Evolutionary conservation across 2,329 filamentous ascomycete genomes (phyloP).

Genomic region (Fusarium graminum): DNA sequence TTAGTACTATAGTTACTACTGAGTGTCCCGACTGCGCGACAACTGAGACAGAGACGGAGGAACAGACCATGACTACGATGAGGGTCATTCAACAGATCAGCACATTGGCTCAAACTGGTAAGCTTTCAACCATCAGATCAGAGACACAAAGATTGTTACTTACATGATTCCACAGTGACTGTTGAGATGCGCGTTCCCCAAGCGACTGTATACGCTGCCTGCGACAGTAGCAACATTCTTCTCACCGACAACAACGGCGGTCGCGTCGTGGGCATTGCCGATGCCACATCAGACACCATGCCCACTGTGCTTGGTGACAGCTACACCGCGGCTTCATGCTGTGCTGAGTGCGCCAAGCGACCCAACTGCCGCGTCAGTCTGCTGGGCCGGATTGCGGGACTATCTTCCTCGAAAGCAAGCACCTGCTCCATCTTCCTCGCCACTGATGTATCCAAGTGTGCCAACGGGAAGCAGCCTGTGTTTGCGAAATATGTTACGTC

Average conservation of each 20-base stretch:
- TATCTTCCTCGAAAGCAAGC: not conserved
- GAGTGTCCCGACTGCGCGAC: not conserved
- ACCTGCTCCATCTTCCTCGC: not conserved
- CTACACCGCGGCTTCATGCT: not conserved
- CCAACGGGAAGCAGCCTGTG: not conserved
- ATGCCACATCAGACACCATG: not conserved
- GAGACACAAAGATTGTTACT: not conserved
- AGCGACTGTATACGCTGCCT: not conserved
- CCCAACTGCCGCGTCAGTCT: not conserved
- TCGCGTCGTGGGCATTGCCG: not conserved
- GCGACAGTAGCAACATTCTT: not conserved
- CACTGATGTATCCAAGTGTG: not conserved
- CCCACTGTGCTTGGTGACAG: not conserved
- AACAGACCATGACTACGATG: not conserved
- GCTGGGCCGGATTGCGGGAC: not conserved
- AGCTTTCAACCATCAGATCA: not conserved
- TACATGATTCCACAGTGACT: not conserved
- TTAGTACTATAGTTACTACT: not conserved
- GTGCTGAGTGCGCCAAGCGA: not conserved
- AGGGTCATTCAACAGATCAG: not conserved
- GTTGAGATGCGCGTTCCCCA: not conserved
- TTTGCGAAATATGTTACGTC: not conserved
- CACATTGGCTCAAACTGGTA: not conserved
- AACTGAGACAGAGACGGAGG: not conserved
- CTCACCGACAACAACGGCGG: not conserved